Base-by-base conservation (phyloP, 2,329 filamentous ascomycete species). In the Nothophaeocryptopus gaeumannii region DNA sequence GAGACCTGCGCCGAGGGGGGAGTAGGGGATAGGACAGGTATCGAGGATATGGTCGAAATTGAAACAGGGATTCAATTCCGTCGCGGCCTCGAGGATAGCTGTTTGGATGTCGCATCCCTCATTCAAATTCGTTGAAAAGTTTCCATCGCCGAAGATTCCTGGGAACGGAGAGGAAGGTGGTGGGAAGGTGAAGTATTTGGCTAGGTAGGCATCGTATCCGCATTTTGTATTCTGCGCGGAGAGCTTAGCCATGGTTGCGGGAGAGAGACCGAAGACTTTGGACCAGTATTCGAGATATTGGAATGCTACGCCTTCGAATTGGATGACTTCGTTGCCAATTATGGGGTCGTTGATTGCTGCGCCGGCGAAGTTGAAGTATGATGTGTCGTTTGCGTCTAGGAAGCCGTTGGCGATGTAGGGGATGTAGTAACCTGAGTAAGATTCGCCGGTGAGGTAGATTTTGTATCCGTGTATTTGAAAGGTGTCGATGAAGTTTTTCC, bases 381-480 rank as follows among this genome's bases (percentile, higher is more conserved):
- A 49, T 3, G 59, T 62, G 48, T 67, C 53, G 43, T 60, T 60
- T 2, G 51, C 38, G 3, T 60, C 45, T n/a, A 66, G 50, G 53
- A 67, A 60, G 40, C 55, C 43, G 14, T 56, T 30, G 4, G 62
- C 58, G 31, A 68, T 66, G 41, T 67, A 68, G 8, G 65, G 64
- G 14, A 67, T 56, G 44, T 67, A 67, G 11, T 53, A 38, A 11
- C 39, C 39, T 14, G 50, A 39, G 26, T 50, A 54, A 16, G 33
- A 45, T 37, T 53, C 45, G 16, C 64, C 63, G n/a, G 61, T 65
- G 29, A 67, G 45, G 47, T 66, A 68, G 8, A 80, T 72, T 55
- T 78, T 78, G 51, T 70, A 70, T n/a, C 72, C 71, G 14, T 74
- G 66, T 49, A 79, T 59, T 10, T 68, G 68, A 55, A 80, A 81